phyloP scores from a whole-genome alignment of 768 basidiomycete genomes.

The Suillus bovinus region DNA sequence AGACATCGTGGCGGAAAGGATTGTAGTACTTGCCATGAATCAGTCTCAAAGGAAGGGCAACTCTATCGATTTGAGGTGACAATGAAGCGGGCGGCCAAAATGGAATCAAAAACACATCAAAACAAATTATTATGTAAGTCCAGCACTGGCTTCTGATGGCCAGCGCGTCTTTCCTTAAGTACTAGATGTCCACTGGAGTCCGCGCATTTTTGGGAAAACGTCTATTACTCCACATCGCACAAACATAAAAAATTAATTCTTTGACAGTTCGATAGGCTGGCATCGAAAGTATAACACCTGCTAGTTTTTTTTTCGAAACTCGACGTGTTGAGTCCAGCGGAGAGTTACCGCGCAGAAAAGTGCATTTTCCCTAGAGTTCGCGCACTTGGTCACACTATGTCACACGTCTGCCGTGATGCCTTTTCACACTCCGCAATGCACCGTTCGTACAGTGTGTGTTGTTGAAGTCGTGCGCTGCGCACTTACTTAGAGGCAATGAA shows the following conservation, averaged over 20 bases:
- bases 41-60: neutral
- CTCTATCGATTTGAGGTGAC: neutral
- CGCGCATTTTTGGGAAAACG: neutral
- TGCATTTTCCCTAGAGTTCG: too few relatives aligned
- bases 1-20: neutral
- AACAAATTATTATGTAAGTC: too few relatives aligned
- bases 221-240: neutral
- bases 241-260: neutral
- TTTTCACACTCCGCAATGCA: neutral
- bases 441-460: too few relatives aligned
- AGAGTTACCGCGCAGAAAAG: too few relatives aligned
- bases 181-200: neutral
- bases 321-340: neutral
- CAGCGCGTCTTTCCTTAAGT: too few relatives aligned
- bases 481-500: too few relatives aligned
- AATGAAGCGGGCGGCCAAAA: too few relatives aligned
- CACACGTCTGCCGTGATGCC: too few relatives aligned
- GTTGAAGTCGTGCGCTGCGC: too few relatives aligned
- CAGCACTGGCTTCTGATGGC: too few relatives aligned
- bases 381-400: too few relatives aligned
- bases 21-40: neutral
- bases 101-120: too few relatives aligned
- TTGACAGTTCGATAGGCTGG: neutral
- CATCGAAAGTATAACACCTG: neutral
- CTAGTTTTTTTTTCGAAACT: neutral